A percentile compares a stretch with the other conserved stretches of the same genome.
phyloP scores from a whole-genome alignment of 257 asterid genomes.

The Gentiana dahurica region DNA sequence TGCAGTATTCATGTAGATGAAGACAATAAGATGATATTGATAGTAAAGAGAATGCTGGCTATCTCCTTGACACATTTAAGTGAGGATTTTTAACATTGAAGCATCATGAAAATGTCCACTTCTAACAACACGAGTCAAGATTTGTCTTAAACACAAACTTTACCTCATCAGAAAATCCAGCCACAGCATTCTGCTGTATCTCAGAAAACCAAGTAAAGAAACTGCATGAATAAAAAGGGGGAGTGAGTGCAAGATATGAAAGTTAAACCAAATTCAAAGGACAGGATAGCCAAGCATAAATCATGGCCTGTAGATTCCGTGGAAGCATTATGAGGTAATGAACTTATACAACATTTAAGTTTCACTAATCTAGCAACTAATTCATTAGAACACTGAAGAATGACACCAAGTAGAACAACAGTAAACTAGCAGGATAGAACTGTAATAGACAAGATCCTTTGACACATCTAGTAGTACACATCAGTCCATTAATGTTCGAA shows the following conservation, averaged over 20 bases:
- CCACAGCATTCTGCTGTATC: constrained; percentile 28
- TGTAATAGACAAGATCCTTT: too few species aligned
- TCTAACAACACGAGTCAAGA: too few species aligned
- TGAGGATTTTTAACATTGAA: too few species aligned
- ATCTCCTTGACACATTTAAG: not conserved
- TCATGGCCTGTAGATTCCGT: not conserved
- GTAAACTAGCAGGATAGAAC: too few species aligned
- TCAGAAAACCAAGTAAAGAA: constrained; percentile 50
- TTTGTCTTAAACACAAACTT: constrained; percentile 7
- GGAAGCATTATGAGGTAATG: not conserved
- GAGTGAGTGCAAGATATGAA: constrained; percentile 9
- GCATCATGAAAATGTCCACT: not conserved
- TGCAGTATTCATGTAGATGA: constrained; percentile 15
- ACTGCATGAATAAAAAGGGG: constrained; percentile 28
- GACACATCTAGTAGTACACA: too few species aligned
- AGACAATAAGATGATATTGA: not conserved
- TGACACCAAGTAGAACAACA: too few species aligned
- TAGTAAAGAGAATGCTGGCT: not conserved
- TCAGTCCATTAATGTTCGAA: too few species aligned
- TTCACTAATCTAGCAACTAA: too few species aligned
- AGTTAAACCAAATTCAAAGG: not conserved
- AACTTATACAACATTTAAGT: too few species aligned
- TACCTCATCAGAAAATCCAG: constrained; percentile 42
- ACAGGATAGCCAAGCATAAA: constrained; percentile 6
- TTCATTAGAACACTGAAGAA: too few species aligned